These are phyloP conservation scores for Rhizopus sp. DNA, from an alignment of 371 early-diverging fungal species.

Conservation along the genomic window DNA sequence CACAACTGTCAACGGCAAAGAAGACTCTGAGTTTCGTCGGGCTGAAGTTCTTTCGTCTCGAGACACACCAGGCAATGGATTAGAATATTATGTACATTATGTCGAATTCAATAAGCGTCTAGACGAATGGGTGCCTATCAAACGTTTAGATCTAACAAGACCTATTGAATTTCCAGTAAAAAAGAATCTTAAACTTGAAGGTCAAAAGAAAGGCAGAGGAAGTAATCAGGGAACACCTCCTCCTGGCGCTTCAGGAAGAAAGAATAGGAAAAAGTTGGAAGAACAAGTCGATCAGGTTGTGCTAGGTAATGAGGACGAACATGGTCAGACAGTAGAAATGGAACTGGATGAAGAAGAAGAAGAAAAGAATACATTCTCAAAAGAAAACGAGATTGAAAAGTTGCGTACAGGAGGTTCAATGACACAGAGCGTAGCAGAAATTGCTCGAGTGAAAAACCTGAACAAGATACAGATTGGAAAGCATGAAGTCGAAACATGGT, in stretches of 20 bases:
- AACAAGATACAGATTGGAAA: slow-evolving; percentile 93
- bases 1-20: slow-evolving; percentile 28
- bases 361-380: slow-evolving; percentile 59
- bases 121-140: slow-evolving; percentile 96
- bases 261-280: slow-evolving; percentile 16
- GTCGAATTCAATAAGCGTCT: slow-evolving; percentile 98
- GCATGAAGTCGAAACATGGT: slow-evolving; percentile 96
- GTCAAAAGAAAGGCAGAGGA: slow-evolving; percentile 53
- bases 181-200: slow-evolving; percentile 45
- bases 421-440: slow-evolving; percentile 92
- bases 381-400: slow-evolving; percentile 92
- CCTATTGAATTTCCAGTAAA: slow-evolving; percentile 71
- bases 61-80: slow-evolving; percentile 42
- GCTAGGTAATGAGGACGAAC: slow-evolving; percentile 20
- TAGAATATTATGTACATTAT: slow-evolving; percentile 98
- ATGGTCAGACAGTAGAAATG: slow-evolving; percentile 17
- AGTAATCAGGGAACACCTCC: slow-evolving; percentile 21
- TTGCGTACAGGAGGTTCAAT: slow-evolving; percentile 90
- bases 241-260: not conserved
- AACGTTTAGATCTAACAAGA: slow-evolving; percentile 70
- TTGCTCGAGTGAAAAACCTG: slow-evolving; percentile 93
- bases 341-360: slow-evolving; percentile 49
- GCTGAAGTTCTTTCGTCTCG: slow-evolving; percentile 95
- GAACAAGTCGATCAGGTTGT: slow-evolving; percentile 17
- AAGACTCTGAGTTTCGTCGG: slow-evolving; percentile 66